Conservation (phyloP, 352 stramenopile genomes). For the Saprolegnia parasitica region DNA sequence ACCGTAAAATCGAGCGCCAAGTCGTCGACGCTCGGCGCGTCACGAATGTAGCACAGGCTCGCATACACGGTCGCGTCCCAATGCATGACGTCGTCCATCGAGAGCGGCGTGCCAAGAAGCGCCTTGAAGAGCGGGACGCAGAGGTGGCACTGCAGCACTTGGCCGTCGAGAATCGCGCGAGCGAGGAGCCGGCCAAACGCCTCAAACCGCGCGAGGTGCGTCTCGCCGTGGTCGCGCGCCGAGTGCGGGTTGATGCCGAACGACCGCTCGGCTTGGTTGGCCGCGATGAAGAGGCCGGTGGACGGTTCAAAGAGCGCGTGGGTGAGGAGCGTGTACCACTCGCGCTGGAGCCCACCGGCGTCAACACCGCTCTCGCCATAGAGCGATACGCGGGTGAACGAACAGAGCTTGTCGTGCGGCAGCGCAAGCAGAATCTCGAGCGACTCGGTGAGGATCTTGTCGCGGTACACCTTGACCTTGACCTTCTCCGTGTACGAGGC, state of each 20-base stretch:
- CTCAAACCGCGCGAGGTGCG: constrained; percentile 62
- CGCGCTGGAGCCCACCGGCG: constrained; percentile 75
- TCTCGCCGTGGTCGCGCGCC: constrained; percentile 44
- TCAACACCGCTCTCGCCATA: constrained; percentile 75
- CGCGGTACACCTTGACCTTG: constrained; percentile 41
- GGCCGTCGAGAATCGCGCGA: constrained; percentile 76
- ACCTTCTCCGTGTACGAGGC: neutral
- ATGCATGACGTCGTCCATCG: constrained; percentile 90
- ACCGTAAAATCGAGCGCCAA: constrained; percentile 64
- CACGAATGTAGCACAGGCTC: constrained; percentile 58
- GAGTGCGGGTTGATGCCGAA: constrained; percentile 70
- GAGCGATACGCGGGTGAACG: constrained; percentile 73
- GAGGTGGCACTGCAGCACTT: constrained; percentile 93
- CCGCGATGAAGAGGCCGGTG: constrained; percentile 51
- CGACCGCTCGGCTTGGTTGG: constrained; percentile 45
- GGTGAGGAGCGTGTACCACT: constrained; percentile 85
- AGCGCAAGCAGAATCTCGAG: constrained; percentile 56
- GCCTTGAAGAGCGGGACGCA: constrained; percentile 96
- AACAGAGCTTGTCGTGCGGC: constrained; percentile 46
- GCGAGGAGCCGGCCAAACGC: constrained; percentile 51
- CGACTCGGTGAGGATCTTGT: constrained; percentile 57
- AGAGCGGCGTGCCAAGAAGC: constrained; percentile 92
- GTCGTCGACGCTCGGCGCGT: constrained; percentile 50
- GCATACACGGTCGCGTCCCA: constrained; percentile 56
- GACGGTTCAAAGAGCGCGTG: constrained; percentile 46